Base-by-base conservation (phyloP, 176 grass and related monocot species). In the Juncus inflexus region DNA sequence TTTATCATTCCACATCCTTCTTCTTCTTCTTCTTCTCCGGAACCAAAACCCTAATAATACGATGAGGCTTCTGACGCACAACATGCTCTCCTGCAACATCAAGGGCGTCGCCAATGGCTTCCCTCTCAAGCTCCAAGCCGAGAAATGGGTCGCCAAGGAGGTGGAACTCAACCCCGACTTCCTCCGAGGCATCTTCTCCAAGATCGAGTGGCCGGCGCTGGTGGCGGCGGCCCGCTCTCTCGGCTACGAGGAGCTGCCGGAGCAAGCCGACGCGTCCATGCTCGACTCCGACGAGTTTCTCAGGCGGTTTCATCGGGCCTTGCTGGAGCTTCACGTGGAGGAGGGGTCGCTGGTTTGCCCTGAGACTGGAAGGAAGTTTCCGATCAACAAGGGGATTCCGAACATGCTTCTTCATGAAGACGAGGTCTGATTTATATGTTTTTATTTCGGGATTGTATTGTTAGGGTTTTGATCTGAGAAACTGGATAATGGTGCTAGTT, bases 401-500 rank as follows among this genome's bases (percentile, higher is more conserved):
- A 99, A 99, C 85, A 99, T 99, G 94, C 83, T 99, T 52, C 94
- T 99, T 58, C 82, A 92, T 60, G 88, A 99, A 57, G 94, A 99
- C 65, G 90, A 95, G 90, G 90, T 95, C 55, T 71, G 66, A 78
- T 79, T 66, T 0, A 28, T 35, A 6, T 51, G 15, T 16, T 9
- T 15, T 69, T 69, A 28, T 28, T 28, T 0, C 1, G 19, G 19
- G 19, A 28, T 28, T 28, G 19, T 28, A 28, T 28, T 28, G 19
- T 28, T 28, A 28, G 19, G 38, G 56, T 13, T 52, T 4, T 50
- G n/a, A n/a, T n/a, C n/a, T n/a, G n/a, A n/a, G n/a, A n/a, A n/a
- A n/a, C n/a, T n/a, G n/a, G n/a, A n/a, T n/a, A n/a, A n/a, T n/a
- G n/a, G n/a, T n/a, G n/a, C n/a, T n/a, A n/a, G n/a, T n/a, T n/a